Conservation (phyloP, 1,139 yeast genomes). For the Yamadazyma atmosphaerica region DNA sequence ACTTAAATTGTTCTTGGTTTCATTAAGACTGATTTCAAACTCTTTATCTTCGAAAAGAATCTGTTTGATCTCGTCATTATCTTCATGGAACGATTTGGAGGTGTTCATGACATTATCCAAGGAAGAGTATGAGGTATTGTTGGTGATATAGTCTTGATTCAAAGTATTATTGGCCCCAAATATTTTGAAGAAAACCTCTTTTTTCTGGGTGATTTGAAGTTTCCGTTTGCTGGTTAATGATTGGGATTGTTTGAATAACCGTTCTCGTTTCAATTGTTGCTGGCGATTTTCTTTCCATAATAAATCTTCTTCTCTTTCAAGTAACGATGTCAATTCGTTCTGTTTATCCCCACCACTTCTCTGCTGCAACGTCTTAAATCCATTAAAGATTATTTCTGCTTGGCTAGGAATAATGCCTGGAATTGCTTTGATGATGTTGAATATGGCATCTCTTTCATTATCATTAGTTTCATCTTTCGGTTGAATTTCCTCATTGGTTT, state of each 20-base stretch:
- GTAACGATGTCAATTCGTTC: constrained; percentile 7
- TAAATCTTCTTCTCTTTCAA: constrained; percentile 28
- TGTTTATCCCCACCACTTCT: constrained; percentile 3
- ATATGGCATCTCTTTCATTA: background rate
- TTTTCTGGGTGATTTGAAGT: constrained; percentile 44
- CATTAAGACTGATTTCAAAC: constrained; percentile 28
- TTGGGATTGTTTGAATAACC: constrained; percentile 33
- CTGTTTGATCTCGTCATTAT: constrained; percentile 38
- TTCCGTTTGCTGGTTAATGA: constrained; percentile 40
- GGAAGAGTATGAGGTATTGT: constrained; percentile 42
- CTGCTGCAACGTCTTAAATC: constrained; percentile 11
- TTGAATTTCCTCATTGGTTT: constrained; percentile 16
- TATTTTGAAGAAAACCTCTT: constrained; percentile 36
- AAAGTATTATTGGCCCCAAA: constrained; percentile 42
- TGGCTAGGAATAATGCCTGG: constrained; percentile 47
- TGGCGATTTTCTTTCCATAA: constrained; percentile 35
- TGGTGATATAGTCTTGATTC: constrained; percentile 44
- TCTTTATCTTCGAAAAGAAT: constrained; percentile 38
- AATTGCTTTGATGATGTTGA: constrained; percentile 24
- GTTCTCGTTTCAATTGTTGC: constrained; percentile 34
- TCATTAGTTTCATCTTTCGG: constrained; percentile 4
- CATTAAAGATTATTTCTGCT: constrained; percentile 21
- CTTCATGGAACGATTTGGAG: constrained; percentile 44
- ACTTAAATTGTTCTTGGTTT: constrained; percentile 16
- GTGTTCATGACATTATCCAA: constrained; percentile 37